Percentiles rank a stretch among this genome's conserved stretches.
Evolutionary conservation across 2,329 filamentous ascomycete genomes (phyloP).

Genomic region (Aphanoascus verrucosus): DNA sequence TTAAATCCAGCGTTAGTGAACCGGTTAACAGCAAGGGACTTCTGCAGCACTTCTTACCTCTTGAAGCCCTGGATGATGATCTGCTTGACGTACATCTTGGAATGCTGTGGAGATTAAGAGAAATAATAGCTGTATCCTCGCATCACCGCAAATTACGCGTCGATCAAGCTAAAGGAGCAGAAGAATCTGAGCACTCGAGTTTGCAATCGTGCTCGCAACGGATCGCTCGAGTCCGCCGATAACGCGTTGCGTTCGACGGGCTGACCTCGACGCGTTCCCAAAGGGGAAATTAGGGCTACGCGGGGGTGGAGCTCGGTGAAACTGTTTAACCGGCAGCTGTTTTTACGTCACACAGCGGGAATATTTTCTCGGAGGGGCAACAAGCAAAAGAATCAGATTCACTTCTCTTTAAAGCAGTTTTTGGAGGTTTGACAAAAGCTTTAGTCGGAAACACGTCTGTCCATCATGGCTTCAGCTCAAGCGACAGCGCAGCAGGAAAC

Average conservation of each 20-base stretch:
- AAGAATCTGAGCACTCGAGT: not conserved
- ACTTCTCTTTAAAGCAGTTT: not conserved
- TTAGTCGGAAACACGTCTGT: not conserved
- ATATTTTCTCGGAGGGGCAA: conserved; percentile 10
- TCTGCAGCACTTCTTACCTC: conserved; percentile 50
- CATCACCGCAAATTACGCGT: conserved; percentile 2
- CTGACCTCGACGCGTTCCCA: conserved; percentile 14
- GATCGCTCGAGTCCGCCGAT: not conserved
- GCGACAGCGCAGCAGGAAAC: not conserved
- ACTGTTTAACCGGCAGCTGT: conserved; percentile 10
- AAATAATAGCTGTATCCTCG: not conserved
- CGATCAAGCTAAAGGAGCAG: not conserved
- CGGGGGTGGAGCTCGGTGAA: conserved; percentile 10
- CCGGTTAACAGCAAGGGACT: not conserved
- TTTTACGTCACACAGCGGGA: conserved; percentile 14
- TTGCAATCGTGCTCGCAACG: not conserved
- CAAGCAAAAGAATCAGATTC: not conserved
- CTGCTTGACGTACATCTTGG: conserved; percentile 93
- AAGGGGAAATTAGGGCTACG: conserved; percentile 15
- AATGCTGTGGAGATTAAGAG: not conserved
- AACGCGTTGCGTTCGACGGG: conserved; percentile 1
- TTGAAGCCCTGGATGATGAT: conserved; percentile 99
- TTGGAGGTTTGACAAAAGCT: not conserved
- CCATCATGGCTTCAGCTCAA: conserved; percentile 1
- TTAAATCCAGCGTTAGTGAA: not conserved